Evolutionary conservation across 805 yeast species (phyloP).

Genomic region (Blastobotrys parvus): DNA sequence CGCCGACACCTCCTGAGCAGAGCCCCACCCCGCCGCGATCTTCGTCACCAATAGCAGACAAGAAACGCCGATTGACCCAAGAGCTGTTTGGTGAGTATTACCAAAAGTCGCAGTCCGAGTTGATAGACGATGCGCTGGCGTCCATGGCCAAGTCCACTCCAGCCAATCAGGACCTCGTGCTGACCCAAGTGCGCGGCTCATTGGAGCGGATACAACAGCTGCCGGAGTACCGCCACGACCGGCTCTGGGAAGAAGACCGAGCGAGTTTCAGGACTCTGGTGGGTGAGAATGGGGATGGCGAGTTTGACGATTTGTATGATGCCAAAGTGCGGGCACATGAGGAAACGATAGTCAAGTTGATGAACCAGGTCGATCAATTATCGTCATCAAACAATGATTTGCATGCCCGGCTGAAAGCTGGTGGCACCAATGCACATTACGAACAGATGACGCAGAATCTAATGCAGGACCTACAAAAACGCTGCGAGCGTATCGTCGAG

Average conservation of each 20-base stretch:
- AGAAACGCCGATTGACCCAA: background rate
- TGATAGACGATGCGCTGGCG: background rate
- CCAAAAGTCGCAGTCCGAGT: background rate
- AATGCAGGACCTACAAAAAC: constrained; percentile 24
- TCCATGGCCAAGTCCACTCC: background rate
- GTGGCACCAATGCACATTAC: background rate
- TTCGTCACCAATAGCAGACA: background rate
- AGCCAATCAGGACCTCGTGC: no score
- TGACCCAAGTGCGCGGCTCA: background rate
- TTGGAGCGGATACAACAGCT: background rate
- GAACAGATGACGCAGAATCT: constrained; percentile 17
- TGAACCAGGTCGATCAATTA: constrained; percentile 1
- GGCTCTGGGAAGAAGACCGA: background rate
- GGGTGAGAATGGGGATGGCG: background rate
- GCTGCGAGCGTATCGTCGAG: constrained; percentile 32
- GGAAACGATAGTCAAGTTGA: constrained; percentile 6
- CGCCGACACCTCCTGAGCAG: background rate
- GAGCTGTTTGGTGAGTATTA: background rate
- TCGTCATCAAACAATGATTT: constrained; percentile 15
- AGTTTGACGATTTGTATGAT: constrained; percentile 3
- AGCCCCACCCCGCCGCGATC: background rate
- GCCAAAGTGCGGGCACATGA: constrained; percentile 7
- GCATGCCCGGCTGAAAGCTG: background rate
- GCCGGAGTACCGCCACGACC: background rate
- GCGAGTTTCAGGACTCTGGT: background rate